Base-by-base conservation (phyloP, 2,329 filamentous ascomycete species). In the Diplocarpon rosae region DNA sequence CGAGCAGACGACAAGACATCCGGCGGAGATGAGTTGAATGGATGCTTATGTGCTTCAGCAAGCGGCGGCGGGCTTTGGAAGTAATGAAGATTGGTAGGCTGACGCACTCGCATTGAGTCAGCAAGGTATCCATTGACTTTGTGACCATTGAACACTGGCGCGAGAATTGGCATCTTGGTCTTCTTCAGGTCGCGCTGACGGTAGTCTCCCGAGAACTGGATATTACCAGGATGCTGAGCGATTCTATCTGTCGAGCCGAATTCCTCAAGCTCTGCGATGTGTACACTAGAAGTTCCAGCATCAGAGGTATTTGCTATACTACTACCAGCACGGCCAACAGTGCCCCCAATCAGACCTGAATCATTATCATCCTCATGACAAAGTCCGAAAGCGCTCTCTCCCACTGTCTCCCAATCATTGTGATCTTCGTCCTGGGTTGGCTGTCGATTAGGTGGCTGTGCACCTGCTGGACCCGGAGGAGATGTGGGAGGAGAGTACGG, bases 391-490 rank as follows among this genome's bases (percentile, higher is more conserved):
- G 37, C 45, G 35, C 56, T 59, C 9, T 57, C 55, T 17, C 46
- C 54, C 12, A 61, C 53, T 5, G 59, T 62, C 39, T 60, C 57
- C 59, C 59, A 62, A 41, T 62, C 59, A 37, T 58, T 36, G 24
- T 56, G 50, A 39, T 55, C 53, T 27, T 52, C 44, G 13, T 49
- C 42, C 5, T 37, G 46, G 5, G 36, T 31, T 43, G 40, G 28
- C n/a, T 27, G 38, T 34, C 31, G 28, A 11, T 37, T 42, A 8
- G n/a, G 12, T n/a, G 14, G 9, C 27, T 37, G 20, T 17, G 39
- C 31, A 6, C 33, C 17, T 7, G 20, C 20, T 7, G 20, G 20
- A 17, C 13, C 17, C 7, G 31, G 29, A 32, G 30, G n/a, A 10
- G 30, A 17, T 34, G 15, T 16, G 33, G 12, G 6, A 45, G 50